phyloP scores from a whole-genome alignment of 257 asterid genomes.

The Asclepias syriaca region DNA sequence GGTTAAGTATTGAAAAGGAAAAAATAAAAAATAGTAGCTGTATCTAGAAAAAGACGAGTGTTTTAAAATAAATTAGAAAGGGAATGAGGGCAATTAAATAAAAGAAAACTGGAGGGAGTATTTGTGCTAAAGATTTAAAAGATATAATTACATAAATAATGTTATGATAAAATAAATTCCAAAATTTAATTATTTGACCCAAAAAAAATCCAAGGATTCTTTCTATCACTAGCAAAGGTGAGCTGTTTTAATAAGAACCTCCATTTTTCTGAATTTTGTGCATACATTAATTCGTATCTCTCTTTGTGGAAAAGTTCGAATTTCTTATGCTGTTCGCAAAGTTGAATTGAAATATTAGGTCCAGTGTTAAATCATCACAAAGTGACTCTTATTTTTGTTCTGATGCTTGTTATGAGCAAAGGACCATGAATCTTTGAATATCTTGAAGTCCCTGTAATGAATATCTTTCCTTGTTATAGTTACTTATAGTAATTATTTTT shows the following conservation, averaged over 20 bases:
- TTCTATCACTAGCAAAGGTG: not conserved
- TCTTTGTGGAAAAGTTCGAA: not conserved
- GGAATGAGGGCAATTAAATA: no score
- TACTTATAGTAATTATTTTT: not conserved
- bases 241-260: not conserved
- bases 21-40: no score
- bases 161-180: not conserved
- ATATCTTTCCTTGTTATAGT: not conserved
- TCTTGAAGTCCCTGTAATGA: not conserved
- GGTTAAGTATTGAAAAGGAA: no score
- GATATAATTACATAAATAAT: not conserved
- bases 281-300: not conserved
- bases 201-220: not conserved
- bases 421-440: not conserved
- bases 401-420: not conserved
- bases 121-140: not conserved
- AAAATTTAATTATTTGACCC: not conserved
- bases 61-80: no score
- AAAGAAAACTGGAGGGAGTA: not conserved
- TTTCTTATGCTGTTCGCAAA: not conserved
- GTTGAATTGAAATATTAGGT: not conserved
- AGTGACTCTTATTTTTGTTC: not conserved
- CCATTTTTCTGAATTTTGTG: not conserved
- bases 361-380: not conserved
- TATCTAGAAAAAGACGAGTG: no score